Evolutionary conservation across 176 grass and related monocot species (phyloP).

Genomic region (Musa acuminata): DNA sequence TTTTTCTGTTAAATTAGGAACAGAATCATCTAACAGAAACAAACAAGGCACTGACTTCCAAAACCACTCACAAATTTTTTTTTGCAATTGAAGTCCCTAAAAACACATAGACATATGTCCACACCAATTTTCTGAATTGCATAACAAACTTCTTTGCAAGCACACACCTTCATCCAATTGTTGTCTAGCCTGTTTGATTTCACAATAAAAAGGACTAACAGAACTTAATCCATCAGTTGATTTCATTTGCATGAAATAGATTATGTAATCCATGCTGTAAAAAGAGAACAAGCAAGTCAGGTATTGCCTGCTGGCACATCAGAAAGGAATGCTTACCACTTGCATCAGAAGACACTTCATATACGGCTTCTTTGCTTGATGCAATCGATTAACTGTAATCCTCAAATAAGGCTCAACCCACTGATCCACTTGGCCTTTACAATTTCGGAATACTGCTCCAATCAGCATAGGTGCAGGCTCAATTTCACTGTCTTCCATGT

Average conservation of each 20-base stretch:
- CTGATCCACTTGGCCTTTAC: constrained; percentile 69
- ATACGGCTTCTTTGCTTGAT: constrained; percentile 46
- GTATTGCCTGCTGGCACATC: not conserved
- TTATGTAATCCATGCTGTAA: not conserved
- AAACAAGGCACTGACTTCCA: too few species aligned
- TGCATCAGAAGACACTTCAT: constrained; percentile 77
- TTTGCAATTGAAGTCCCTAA: too few species aligned
- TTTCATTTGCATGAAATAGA: not conserved
- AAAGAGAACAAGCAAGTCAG: not conserved
- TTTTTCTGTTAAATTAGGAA: too few species aligned
- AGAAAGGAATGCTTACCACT: constrained; percentile 46
- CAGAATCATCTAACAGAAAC: too few species aligned
- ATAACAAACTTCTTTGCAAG: not conserved
- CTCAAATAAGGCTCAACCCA: constrained; percentile 74
- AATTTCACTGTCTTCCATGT: constrained; percentile 80
- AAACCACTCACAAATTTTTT: too few species aligned
- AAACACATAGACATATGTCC: too few species aligned
- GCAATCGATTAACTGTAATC: constrained; percentile 58
- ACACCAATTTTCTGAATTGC: too few species aligned
- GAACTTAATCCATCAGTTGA: not conserved
- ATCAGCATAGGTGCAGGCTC: constrained; percentile 81
- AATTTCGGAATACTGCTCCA: constrained; percentile 80
- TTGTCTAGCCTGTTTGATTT: not conserved
- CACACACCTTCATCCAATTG: not conserved
- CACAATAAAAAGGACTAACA: not conserved